Evolutionary conservation across 2,329 filamentous ascomycete genomes (phyloP).

Genomic region (Aureobasidium sp.): DNA sequence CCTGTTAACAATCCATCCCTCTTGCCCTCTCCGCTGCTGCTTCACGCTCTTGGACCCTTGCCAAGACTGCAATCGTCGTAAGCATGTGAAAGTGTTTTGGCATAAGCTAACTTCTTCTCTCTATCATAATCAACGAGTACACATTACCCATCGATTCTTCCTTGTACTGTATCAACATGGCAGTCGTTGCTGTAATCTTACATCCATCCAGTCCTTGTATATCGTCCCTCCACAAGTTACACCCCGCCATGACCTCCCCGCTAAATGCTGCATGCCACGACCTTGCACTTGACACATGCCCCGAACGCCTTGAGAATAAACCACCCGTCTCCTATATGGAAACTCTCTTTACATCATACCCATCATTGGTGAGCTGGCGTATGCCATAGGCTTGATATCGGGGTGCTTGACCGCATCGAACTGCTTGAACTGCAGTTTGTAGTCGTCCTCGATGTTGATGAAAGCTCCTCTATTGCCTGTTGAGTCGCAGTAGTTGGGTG

Average conservation of each 20-base stretch:
- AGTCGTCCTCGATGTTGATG: slow-evolving; percentile 89
- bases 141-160: not conserved
- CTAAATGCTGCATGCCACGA: slow-evolving; percentile 1
- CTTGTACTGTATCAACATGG: not conserved
- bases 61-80: not conserved
- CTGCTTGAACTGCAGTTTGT: slow-evolving; percentile 85
- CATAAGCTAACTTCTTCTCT: not conserved
- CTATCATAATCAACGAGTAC: not conserved
- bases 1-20: slow-evolving; percentile 8
- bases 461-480: slow-evolving; percentile 98
- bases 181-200: not conserved
- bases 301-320: not conserved
- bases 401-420: slow-evolving; percentile 97
- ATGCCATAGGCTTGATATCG: slow-evolving; percentile 89
- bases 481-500: slow-evolving; percentile 93
- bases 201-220: not conserved
- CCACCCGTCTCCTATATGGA: not conserved
- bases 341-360: slow-evolving; percentile 48
- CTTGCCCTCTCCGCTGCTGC: not conserved
- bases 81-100: slow-evolving; percentile 6
- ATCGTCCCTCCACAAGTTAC: not conserved
- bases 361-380: slow-evolving; percentile 74
- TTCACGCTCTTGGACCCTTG: not conserved
- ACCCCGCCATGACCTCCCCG: not conserved
- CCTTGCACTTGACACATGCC: not conserved